Conservation (phyloP, 441 rosid species). For the Jatropha podagrica region DNA sequence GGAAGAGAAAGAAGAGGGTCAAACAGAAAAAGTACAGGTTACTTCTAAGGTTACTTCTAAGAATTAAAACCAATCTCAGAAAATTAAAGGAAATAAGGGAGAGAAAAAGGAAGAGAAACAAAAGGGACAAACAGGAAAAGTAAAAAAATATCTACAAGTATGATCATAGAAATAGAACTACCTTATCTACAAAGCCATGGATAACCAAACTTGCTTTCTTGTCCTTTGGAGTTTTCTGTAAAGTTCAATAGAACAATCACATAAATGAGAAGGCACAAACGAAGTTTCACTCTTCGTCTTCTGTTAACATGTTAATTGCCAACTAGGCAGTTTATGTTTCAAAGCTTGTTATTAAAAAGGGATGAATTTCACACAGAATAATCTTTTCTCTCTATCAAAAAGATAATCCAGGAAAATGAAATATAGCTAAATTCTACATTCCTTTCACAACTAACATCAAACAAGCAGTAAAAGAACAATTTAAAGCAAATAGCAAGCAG, state of each 20-base stretch:
- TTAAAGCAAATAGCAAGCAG: neutral
- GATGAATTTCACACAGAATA: neutral
- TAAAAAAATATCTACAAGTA: conserved; percentile 2
- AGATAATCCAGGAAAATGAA: neutral
- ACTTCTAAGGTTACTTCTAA: neutral
- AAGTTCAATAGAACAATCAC: conserved; percentile 4
- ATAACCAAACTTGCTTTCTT: conserved; percentile 89
- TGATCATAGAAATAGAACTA: conserved; percentile 26
- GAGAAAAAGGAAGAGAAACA: neutral
- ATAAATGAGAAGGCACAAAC: neutral
- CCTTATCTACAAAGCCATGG: conserved; percentile 92
- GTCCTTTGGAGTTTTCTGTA: conserved; percentile 97
- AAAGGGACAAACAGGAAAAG: neutral
- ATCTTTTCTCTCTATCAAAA: neutral
- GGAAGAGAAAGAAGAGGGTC: neutral
- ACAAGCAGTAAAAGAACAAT: neutral
- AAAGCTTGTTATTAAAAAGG: neutral
- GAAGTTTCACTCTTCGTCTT: neutral
- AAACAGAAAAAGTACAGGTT: neutral
- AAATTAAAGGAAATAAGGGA: neutral
- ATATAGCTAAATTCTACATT: neutral
- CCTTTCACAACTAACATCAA: neutral
- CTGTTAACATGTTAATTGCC: neutral
- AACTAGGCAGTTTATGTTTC: neutral
- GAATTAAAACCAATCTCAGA: neutral